Conservation (phyloP, 768 basidiomycete species). For the Leccinellum albellum region DNA sequence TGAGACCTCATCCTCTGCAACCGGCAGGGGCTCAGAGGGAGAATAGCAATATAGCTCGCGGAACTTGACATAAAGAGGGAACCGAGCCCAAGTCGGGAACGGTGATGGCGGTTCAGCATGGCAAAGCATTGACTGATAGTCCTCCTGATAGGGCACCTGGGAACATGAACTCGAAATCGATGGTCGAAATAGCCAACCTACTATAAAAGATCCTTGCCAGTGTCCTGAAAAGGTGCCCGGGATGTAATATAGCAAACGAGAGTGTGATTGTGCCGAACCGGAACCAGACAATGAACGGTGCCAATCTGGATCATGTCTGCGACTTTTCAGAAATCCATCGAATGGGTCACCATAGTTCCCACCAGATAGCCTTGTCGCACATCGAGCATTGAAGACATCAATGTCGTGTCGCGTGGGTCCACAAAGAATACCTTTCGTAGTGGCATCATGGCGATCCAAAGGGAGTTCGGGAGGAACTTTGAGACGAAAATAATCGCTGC, state of each 20-base stretch:
- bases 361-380: conserved; percentile 37
- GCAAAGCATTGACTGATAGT: conserved; percentile 37
- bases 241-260: conserved; percentile 31
- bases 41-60: conserved; percentile 46
- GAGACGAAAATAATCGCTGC: conserved; percentile 34
- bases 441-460: conserved; percentile 35
- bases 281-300: conserved; percentile 19
- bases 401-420: conserved; percentile 50
- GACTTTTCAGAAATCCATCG: conserved; percentile 24
- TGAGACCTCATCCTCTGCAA: conserved; percentile 32
- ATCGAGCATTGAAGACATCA: conserved; percentile 39
- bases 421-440: conserved; percentile 19
- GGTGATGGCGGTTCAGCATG: conserved; percentile 32
- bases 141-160: conserved; percentile 39
- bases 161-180: conserved; percentile 2
- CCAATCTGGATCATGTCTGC: conserved; percentile 31
- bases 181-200: conserved; percentile 22
- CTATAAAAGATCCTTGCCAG: conserved; percentile 50
- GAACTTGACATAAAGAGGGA: conserved; percentile 46
- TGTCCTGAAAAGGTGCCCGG: conserved; percentile 44
- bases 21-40: conserved; percentile 32
- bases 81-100: conserved; percentile 37
- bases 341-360: conserved; percentile 18
- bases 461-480: conserved; percentile 40
- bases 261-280: neutral